Percentiles rank a stretch among this genome's conserved stretches.
Evolutionary conservation across 1,284 basidiomycete species (phyloP).

Genomic region (Fomitopsis betulina): DNA sequence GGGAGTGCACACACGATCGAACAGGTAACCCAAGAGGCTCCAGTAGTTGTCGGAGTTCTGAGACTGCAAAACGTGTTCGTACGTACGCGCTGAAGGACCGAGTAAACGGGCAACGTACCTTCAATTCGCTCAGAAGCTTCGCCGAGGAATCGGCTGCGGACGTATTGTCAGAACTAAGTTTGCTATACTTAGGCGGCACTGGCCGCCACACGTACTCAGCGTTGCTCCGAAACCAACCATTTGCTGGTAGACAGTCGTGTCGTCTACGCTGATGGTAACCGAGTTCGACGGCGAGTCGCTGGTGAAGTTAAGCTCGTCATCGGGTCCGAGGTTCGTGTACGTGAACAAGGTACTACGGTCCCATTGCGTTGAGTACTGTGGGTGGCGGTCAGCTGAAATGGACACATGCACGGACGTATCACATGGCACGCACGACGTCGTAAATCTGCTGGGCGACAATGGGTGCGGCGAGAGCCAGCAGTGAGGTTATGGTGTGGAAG

Average conservation of each 20-base stretch:
- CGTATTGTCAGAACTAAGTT: background rate
- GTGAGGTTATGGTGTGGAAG: constrained; percentile 5
- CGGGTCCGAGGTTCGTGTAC: constrained; percentile 25
- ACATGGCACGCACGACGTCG: constrained; percentile 28
- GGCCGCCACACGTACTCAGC: constrained; percentile 34
- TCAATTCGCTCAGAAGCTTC: constrained; percentile 39
- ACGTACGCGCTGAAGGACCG: background rate
- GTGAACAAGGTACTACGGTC: constrained; percentile 31
- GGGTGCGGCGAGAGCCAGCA: constrained; percentile 12
- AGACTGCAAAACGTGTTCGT: constrained; percentile 25
- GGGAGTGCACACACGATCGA: constrained; percentile 33
- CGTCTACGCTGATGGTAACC: constrained; percentile 42
- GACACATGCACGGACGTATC: background rate
- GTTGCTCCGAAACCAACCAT: constrained; percentile 45
- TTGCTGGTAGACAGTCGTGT: constrained; percentile 37
- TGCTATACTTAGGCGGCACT: background rate
- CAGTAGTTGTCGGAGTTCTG: constrained; percentile 40
- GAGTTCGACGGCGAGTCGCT: constrained; percentile 32
- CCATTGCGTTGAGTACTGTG: constrained; percentile 36
- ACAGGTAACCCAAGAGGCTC: constrained; percentile 39
- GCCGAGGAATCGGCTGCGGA: constrained; percentile 46
- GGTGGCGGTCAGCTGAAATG: background rate
- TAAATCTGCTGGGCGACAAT: constrained; percentile 29
- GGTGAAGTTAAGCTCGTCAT: constrained; percentile 32
- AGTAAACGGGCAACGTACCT: constrained; percentile 28